Evolutionary conservation across 1,284 basidiomycete genomes (phyloP), one percentile per base, ranked within the genome.

Genomic region (Heliocybe sulcata): DNA sequence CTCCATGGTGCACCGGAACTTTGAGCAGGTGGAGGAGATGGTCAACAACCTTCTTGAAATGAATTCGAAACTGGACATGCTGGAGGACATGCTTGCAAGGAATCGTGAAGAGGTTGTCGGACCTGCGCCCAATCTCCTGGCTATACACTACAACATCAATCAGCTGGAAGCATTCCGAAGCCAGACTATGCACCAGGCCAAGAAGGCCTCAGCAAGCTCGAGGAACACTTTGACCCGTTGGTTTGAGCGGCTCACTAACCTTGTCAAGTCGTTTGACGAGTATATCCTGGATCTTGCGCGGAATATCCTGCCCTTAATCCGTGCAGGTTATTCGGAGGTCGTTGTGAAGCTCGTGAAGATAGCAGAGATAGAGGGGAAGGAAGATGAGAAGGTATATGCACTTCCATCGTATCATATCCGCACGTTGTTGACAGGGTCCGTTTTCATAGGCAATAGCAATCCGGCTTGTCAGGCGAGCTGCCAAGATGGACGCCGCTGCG

Each of bases 11-110:
- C 96, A 99, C 67, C 82, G 95, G 12, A 95, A 97, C 67, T 95
- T 99, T 65, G 86, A 93, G 56, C 91, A 92, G 60, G 98, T 95
- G 2, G 90, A 95, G 65, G 93, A 94, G 61, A 97, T 97, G 83
- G 90, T 98, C 55, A 86, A 89, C 59, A 94, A 96, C 66, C 80
- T 99, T 31, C 78, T 92, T 33, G 87, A 89, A 57, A 95, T 99
- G 89, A 87, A 89, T 60, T 77, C 83, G 16, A 90, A 91, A 66
- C 83, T 99, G 20, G 85, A 91, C 60, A 70, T 82, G 59, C 77
- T 99, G 26, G 84, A 92, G 60, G 78, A 80, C 45, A 83, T 96
- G 77, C 82, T 99, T 45, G 80, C 80, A 22, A 73, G 77, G 2
- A 93, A 96, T 64, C 82, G 82, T 54, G 71, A 77, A 51, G 79